phyloP scores from a whole-genome alignment of 2,329 filamentous ascomycete genomes.

The Sporothrix pseudoabietina region DNA sequence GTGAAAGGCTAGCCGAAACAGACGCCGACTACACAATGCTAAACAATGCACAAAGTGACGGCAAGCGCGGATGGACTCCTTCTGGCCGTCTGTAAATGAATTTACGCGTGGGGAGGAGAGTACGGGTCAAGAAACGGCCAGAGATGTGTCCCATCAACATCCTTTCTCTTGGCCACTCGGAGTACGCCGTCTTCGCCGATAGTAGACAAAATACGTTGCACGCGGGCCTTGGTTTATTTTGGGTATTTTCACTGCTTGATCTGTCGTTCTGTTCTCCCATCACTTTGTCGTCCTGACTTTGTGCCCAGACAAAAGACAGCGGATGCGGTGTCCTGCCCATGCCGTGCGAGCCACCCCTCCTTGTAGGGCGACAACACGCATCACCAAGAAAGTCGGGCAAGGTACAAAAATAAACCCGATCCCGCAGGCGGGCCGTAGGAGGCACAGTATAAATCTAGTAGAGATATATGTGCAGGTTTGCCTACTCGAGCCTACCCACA shows the following conservation, averaged over 20 bases:
- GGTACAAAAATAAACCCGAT: constrained; percentile 10
- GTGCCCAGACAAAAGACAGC: background rate
- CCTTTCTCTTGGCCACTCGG: background rate
- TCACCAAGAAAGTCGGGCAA: background rate
- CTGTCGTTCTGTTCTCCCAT: background rate
- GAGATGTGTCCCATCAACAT: background rate
- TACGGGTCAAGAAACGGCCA: background rate
- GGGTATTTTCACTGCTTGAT: background rate
- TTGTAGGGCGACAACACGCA: background rate
- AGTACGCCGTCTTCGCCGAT: constrained; percentile 2
- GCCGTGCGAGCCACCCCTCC: constrained; percentile 2
- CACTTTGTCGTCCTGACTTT: background rate
- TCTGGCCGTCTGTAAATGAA: constrained; percentile 10
- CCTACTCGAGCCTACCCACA: background rate
- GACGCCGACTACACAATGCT: background rate
- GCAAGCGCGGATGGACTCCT: constrained; percentile 3
- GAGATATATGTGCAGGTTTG: background rate
- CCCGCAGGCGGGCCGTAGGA: background rate
- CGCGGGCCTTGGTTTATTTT: background rate
- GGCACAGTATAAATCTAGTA: background rate
- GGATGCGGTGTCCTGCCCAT: background rate
- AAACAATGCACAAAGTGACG: background rate
- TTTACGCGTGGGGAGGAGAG: background rate
- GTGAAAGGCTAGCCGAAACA: constrained; percentile 2
- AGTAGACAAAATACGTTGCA: constrained; percentile 1